Evolutionary conservation across 1,284 basidiomycete species (phyloP), one percentile per base, ranked within the genome.

Genomic region (Pseudozyma sp.): DNA sequence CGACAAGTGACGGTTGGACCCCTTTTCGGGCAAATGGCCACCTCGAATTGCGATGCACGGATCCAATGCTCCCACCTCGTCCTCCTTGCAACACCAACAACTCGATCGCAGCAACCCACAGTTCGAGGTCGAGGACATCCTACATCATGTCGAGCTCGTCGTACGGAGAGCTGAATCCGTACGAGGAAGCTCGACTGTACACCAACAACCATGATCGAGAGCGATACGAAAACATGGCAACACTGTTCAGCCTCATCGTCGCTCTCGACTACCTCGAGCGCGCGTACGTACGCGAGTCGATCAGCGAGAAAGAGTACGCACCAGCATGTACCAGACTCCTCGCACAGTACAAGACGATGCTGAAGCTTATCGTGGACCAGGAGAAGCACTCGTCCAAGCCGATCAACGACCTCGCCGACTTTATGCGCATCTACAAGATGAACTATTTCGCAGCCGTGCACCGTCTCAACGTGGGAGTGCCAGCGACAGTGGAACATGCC

Each of bases 261-360:
- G 89, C 92, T 1, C 87, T 99, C 30, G 94, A 98, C 82, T 97
- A 95, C 82, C 90, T 98, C 30, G 96, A 99, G 84, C 88, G 94
- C 39, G 96, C 95, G 4, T 99, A 97, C 85, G 92, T 99, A 34
- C 89, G 95, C 35, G 50, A 98, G 86, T 91, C 92, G 0, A 92
- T 98, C 58, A 91, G 90, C 17, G 92, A 94, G 9, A 90, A 91
- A 53, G 93, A 97, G 92, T 99, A 99, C 85, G 94, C 94, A 62
- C 94, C 94, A 62, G 94, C 94, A 71, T 99, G 96, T 84, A 94
- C 93, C 16, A 89, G 93, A 47, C 86, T 99, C 17, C 86, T 99
- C 9, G 93, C 92, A 14, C 95, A 98, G 86, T 98, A 95, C 87
- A 97, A 97, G 89, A 97, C 94, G 2, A 92, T 97, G 89, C 87